Evolutionary conservation across 1,284 basidiomycete species (phyloP).

Genomic region (Austroboletus novae-zelandiae): DNA sequence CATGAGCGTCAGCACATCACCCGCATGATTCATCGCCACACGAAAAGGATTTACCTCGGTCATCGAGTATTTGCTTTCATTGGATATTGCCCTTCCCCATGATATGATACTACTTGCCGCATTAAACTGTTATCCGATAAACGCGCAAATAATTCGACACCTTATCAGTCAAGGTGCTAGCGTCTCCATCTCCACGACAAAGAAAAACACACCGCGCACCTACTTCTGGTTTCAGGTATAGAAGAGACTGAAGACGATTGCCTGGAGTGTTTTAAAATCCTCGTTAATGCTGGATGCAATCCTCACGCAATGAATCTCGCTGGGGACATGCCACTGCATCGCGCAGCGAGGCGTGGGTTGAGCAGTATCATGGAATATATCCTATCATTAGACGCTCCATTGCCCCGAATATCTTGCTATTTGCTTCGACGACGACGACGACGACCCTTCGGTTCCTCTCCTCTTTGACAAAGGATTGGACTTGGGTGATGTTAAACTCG

Average conservation of each 20-base stretch:
- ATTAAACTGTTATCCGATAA: neutral
- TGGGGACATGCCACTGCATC: neutral
- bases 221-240: neutral
- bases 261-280: neutral
- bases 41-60: neutral
- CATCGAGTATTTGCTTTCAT: conserved; percentile 5
- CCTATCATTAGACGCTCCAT: neutral
- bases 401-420: neutral
- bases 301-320: neutral
- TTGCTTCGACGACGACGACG: neutral
- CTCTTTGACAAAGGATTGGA: neutral
- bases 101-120: conserved; percentile 2
- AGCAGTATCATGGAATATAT: neutral
- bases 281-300: conserved; percentile 1
- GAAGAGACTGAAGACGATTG: neutral
- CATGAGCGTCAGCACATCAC: no score
- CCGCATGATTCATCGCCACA: no score
- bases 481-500: neutral
- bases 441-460: neutral
- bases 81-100: neutral
- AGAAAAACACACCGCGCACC: neutral
- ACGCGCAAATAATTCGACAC: neutral
- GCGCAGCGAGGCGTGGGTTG: neutral
- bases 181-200: neutral
- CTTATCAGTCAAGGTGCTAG: neutral